Conservation (phyloP, 75 land plant species). For the Sequoiadendron giganteum region DNA sequence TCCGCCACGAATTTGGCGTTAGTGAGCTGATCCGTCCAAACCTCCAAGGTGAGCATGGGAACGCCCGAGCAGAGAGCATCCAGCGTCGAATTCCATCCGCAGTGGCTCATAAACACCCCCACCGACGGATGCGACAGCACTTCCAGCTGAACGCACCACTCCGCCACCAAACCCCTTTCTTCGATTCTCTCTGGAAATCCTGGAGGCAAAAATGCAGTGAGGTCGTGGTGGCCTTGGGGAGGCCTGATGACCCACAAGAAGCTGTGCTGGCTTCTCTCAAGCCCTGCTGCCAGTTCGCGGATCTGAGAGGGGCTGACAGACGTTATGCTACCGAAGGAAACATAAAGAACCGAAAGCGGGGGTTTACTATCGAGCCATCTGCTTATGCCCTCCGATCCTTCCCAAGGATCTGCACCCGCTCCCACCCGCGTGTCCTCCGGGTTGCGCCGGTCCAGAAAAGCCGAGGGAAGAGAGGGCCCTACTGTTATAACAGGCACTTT, state of each 20-base stretch:
- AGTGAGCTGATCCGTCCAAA: slow-evolving; percentile 7
- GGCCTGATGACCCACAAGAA: slow-evolving; percentile 21
- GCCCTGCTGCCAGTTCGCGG: not conserved
- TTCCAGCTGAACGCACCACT: slow-evolving; percentile 12
- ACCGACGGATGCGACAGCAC: slow-evolving; percentile 8
- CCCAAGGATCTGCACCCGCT: not conserved
- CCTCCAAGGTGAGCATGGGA: slow-evolving; percentile 4
- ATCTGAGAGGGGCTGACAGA: not conserved
- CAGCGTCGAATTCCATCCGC: slow-evolving; percentile 13
- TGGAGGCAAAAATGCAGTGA: not conserved
- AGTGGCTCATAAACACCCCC: slow-evolving; percentile 18
- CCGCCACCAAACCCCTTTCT: slow-evolving; percentile 7
- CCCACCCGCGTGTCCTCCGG: not conserved
- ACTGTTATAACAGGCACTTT: not conserved
- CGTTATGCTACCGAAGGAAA: slow-evolving; percentile 11
- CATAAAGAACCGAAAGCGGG: not conserved
- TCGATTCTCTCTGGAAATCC: slow-evolving; percentile 6
- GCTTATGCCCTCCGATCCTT: slow-evolving; percentile 11
- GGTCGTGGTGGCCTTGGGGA: not conserved
- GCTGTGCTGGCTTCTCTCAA: not conserved
- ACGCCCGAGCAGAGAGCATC: slow-evolving; percentile 14
- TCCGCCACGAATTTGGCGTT: slow-evolving; percentile 13
- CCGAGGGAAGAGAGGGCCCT: not conserved
- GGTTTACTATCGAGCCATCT: slow-evolving; percentile 10
- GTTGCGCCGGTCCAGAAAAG: not conserved